Evolutionary conservation across 768 basidiomycete species (phyloP).

Genomic region (Hericium coralloides): DNA sequence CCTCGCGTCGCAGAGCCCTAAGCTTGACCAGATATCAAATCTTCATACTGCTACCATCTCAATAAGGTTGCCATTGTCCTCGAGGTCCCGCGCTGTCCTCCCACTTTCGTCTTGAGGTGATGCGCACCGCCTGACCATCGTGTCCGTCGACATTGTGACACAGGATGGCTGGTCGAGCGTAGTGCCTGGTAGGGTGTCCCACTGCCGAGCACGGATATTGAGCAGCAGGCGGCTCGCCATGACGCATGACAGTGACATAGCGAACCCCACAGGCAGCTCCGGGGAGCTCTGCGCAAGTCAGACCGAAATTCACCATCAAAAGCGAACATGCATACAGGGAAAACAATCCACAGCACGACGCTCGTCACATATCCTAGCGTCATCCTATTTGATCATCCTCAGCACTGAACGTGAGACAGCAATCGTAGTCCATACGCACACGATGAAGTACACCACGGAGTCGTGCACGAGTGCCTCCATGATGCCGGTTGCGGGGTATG

Average conservation of each 20-base stretch:
- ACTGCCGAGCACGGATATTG: not conserved
- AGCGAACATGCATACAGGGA: not conserved
- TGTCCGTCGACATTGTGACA: too few species aligned
- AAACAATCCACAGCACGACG: not conserved
- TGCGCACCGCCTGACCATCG: too few species aligned
- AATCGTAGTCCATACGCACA: not conserved
- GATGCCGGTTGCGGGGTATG: not conserved
- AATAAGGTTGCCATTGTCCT: too few species aligned
- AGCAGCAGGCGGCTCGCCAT: not conserved
- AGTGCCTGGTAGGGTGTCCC: not conserved
- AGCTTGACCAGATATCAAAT: too few species aligned
- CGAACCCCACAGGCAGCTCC: not conserved
- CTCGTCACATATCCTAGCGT: not conserved
- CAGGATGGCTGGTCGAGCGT: not conserved
- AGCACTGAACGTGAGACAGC: not conserved
- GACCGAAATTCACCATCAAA: too few species aligned
- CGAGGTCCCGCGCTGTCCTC: too few species aligned
- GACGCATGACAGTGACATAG: not conserved
- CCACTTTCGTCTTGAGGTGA: too few species aligned
- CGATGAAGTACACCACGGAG: not conserved
- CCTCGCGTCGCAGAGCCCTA: too few species aligned
- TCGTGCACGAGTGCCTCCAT: not conserved
- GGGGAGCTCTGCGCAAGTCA: too few species aligned
- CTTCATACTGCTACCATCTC: too few species aligned
- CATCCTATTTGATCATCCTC: not conserved